A percentile compares a stretch with the other conserved stretches of the same genome.
Evolutionary conservation across 106 monocot genomes (phyloP).

Genomic region (Alisma plantagoaquatica): DNA sequence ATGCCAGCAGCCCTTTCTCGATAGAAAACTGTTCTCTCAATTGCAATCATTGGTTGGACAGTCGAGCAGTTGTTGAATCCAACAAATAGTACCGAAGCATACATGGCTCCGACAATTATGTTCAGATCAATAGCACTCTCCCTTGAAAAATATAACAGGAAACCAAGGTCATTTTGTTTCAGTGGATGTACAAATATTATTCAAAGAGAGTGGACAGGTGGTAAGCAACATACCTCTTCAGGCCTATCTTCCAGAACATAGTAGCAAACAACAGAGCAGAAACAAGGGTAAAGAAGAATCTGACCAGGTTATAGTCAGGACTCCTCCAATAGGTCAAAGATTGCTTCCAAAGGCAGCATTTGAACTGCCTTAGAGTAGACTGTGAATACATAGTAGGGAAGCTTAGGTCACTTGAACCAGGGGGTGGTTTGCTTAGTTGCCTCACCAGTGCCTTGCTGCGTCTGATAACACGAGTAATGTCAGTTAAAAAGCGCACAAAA

Average conservation of each 20-base stretch:
- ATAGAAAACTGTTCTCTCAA: slow-evolving; percentile 55
- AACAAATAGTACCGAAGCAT: slow-evolving; percentile 30
- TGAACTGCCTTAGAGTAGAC: slow-evolving; percentile 40
- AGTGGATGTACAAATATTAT: neutral
- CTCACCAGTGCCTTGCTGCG: slow-evolving; percentile 36
- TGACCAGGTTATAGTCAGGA: slow-evolving; percentile 64
- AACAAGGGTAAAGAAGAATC: slow-evolving; percentile 52
- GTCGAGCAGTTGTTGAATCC: slow-evolving; percentile 38
- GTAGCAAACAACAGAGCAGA: slow-evolving; percentile 53
- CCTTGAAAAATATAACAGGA: slow-evolving; percentile 10
- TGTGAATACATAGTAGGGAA: slow-evolving; percentile 49
- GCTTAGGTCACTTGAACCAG: slow-evolving; percentile 40
- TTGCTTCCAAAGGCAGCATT: slow-evolving; percentile 68
- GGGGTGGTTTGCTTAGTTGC: slow-evolving; percentile 34
- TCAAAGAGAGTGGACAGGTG: neutral
- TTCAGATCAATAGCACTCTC: slow-evolving; percentile 25
- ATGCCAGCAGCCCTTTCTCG: slow-evolving; percentile 64
- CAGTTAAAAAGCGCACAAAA: neutral
- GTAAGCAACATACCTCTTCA: slow-evolving; percentile 25
- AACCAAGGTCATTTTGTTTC: neutral
- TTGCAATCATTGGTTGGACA: slow-evolving; percentile 38
- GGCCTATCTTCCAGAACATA: slow-evolving; percentile 63
- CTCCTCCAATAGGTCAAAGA: slow-evolving; percentile 78
- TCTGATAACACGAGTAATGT: slow-evolving; percentile 10
- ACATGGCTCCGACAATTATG: slow-evolving; percentile 38